Base-by-base conservation (phyloP, 345 rosid species). In the Gossypium thurberi region DNA sequence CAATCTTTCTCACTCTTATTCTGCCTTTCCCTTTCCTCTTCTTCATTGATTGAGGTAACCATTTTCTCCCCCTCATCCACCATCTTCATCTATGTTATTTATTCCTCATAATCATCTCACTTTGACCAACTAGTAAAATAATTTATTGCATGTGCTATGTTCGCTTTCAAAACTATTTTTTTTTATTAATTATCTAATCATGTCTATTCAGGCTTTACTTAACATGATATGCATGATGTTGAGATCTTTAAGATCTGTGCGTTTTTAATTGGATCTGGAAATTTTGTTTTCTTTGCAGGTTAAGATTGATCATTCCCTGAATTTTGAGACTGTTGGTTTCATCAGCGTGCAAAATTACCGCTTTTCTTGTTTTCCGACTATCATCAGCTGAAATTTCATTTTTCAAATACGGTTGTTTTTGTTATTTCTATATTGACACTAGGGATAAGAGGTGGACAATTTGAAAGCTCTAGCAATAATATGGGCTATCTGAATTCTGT, bases 401-500 rank as follows among this genome's bases (percentile, higher is more conserved):
- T 66, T 21, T 66, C 40, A 20, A 66, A 13, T 13, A 46, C 40
- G 51, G 2, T 23, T 66, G 11, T 12, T 17, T 59, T 65, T 74
- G 55, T 63, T 81, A 60, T 69, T 66, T 47, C 70, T 17, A 40
- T 84, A 76, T 77, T 52, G 71, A 26, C 83, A 78, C 55, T 51
- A 51, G 59, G 59, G 75, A 65, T 51, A 26, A 65, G 72, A 62
- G 59, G 78, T 43, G 51, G 74, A 75, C 48, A 55, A 18, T 75
- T 78, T 53, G 65, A 79, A 46, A 58, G 61, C 75, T 68, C 20
- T 40, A 72, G 69, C 20, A 42, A 70, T 42, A 73, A 8, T 23
- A 91, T 90, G 94, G 96, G 97, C 20, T 94, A 92, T 82, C 79
- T 94, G 64, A 92, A 88, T 81, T 87, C 98, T 8, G 89, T 92